Conservation (phyloP, 2,329 filamentous ascomycete genomes). For the Pyrenochaeta sp. region DNA sequence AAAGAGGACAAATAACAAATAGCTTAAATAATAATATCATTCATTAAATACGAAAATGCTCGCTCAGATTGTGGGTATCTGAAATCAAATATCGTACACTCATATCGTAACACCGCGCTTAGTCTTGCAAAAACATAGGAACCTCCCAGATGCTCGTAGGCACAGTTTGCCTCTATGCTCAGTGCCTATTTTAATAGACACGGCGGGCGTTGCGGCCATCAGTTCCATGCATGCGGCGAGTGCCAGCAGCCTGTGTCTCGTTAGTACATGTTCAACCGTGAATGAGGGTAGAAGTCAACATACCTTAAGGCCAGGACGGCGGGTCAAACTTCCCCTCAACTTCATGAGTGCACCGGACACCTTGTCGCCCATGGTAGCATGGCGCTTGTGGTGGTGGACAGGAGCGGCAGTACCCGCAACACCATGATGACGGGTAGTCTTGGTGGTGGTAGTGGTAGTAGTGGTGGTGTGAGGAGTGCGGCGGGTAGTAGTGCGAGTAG, state of each 20-base stretch:
- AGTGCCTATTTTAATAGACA: conserved; percentile 24
- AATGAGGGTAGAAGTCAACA: conserved; percentile 7
- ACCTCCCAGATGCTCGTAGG: no score
- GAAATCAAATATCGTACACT: conserved; percentile 21
- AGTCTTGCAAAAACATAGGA: conserved; percentile 5
- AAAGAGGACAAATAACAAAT: conserved; percentile 1
- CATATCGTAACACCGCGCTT: neutral
- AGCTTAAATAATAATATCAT: conserved; percentile 8
- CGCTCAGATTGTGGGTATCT: conserved; percentile 25
- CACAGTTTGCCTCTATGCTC: no score
- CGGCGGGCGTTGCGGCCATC: conserved; percentile 66
- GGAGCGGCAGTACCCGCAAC: conserved; percentile 28
- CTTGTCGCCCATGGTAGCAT: conserved; percentile 76
- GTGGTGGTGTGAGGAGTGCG: conserved; percentile 37
- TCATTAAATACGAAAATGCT: conserved; percentile 11
- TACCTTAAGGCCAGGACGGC: conserved; percentile 75
- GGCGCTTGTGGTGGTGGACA: conserved; percentile 70
- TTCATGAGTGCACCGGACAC: conserved; percentile 77
- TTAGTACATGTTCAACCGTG: conserved; percentile 5
- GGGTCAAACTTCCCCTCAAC: conserved; percentile 73
- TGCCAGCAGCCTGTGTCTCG: conserved; percentile 68
- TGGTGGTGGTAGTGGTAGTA: conserved; percentile 50
- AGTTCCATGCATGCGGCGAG: conserved; percentile 75
- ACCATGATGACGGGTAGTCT: conserved; percentile 49
- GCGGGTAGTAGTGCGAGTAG: conserved; percentile 49